A percentile compares a stretch with the other conserved stretches of the same genome.
Conservation (phyloP, 441 rosid genomes). For the Bruguiera hainesii region DNA sequence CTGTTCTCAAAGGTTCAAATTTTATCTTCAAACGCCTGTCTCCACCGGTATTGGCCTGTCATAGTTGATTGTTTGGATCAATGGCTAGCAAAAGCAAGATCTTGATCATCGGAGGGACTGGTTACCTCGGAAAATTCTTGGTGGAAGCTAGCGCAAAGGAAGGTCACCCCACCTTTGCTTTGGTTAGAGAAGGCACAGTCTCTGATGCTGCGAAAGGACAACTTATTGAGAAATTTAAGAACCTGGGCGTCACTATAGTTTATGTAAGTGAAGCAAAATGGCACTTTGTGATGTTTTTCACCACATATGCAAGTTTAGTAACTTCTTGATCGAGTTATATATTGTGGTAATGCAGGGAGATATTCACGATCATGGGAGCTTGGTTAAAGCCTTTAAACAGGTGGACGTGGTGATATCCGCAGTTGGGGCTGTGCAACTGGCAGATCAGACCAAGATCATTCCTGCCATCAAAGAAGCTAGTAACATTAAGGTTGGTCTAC, state of each 20-base stretch:
- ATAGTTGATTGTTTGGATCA: background rate
- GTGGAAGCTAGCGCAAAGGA: constrained; percentile 43
- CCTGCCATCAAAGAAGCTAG: constrained; percentile 52
- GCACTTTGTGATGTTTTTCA: background rate
- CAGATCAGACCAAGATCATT: constrained; percentile 6
- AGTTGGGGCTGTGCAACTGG: constrained; percentile 22
- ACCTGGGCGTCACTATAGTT: constrained; percentile 32
- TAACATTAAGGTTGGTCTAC: constrained; percentile 33
- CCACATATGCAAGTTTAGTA: background rate
- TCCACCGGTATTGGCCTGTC: background rate
- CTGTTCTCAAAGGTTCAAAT: background rate
- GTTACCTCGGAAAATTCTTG: constrained; percentile 38
- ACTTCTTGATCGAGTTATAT: background rate
- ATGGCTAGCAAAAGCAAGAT: constrained; percentile 45
- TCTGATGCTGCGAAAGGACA: constrained; percentile 30
- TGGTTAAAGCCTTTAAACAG: constrained; percentile 40
- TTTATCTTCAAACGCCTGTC: background rate
- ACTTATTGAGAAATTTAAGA: constrained; percentile 29
- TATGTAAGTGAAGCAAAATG: constrained; percentile 15
- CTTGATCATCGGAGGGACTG: constrained; percentile 45
- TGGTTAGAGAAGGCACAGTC: constrained; percentile 35
- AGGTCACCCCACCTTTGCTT: constrained; percentile 42
- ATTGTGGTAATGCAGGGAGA: constrained; percentile 36
- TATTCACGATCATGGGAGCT: constrained; percentile 31
- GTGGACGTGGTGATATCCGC: constrained; percentile 52